Conservation (phyloP, 176 grass and related monocot genomes). For the Lolium multiflorum region DNA sequence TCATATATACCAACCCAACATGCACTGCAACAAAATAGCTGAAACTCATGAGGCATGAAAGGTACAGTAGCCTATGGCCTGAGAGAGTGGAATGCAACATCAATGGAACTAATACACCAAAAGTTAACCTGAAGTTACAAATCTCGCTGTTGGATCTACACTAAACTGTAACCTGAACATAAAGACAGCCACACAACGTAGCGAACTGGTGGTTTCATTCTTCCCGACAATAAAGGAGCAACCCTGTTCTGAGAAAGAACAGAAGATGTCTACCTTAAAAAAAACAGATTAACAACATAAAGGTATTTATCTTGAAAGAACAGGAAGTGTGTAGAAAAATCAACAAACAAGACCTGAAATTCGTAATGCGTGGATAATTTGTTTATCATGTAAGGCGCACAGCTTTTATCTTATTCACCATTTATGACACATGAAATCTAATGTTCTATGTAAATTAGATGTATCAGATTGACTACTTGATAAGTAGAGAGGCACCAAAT, state of each 20-base stretch:
- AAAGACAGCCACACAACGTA: neutral
- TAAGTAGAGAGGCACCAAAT: neutral
- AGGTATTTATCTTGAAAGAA: too few species aligned
- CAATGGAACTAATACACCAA: neutral
- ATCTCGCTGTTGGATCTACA: neutral
- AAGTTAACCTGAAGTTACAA: neutral
- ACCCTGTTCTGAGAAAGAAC: neutral
- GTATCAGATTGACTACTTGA: neutral
- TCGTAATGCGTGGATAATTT: neutral
- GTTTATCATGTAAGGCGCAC: neutral
- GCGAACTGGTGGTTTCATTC: neutral
- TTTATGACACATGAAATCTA: neutral
- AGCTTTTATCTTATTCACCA: neutral
- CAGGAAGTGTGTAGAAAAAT: neutral
- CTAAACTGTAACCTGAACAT: neutral
- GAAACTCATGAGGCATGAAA: neutral
- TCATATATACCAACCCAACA: neutral
- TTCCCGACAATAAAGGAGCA: neutral
- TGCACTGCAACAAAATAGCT: neutral
- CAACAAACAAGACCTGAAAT: neutral
- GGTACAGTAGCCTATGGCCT: neutral
- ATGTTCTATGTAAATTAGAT: neutral
- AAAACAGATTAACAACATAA: neutral
- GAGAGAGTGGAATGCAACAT: neutral
- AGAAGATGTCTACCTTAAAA: neutral